Evolutionary conservation across 306 rosid species (phyloP).

Genomic region (Urtica urens): DNA sequence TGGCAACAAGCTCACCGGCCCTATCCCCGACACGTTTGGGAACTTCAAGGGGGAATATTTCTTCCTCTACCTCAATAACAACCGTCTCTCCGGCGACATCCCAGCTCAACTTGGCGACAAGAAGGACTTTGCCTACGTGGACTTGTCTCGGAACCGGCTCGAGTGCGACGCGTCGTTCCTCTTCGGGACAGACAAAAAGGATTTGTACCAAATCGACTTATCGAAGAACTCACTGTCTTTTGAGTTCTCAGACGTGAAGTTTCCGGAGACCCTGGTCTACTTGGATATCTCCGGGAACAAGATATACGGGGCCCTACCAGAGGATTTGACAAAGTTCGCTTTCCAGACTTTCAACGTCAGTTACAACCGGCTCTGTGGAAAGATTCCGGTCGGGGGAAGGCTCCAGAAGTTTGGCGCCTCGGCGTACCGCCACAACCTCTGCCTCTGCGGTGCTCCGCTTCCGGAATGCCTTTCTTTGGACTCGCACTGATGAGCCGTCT

Average conservation of each 20-base stretch:
- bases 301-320: slow-evolving; percentile 38
- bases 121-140: neutral
- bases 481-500: too few relatives aligned
- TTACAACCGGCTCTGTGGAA: slow-evolving; percentile 51
- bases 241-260: slow-evolving; percentile 30
- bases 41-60: neutral
- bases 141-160: slow-evolving; percentile 7
- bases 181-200: slow-evolving; percentile 36
- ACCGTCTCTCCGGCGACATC: slow-evolving; percentile 1
- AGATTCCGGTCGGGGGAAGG: slow-evolving; percentile 50
- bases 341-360: slow-evolving; percentile 50
- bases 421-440: slow-evolving; percentile 41
- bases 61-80: neutral
- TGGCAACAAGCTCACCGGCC: slow-evolving; percentile 34
- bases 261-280: slow-evolving; percentile 30
- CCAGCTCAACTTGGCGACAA: neutral
- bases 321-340: slow-evolving; percentile 24
- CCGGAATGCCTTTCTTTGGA: too few relatives aligned
- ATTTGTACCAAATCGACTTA: slow-evolving; percentile 26
- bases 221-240: slow-evolving; percentile 51
- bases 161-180: slow-evolving; percentile 37
- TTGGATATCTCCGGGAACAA: slow-evolving; percentile 53
- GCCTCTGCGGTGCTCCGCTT: slow-evolving; percentile 59
- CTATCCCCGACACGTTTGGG: slow-evolving; percentile 1
- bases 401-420: slow-evolving; percentile 38